Base-by-base conservation (phyloP, 179 eudicot genomes). In the Silene coronaria region DNA sequence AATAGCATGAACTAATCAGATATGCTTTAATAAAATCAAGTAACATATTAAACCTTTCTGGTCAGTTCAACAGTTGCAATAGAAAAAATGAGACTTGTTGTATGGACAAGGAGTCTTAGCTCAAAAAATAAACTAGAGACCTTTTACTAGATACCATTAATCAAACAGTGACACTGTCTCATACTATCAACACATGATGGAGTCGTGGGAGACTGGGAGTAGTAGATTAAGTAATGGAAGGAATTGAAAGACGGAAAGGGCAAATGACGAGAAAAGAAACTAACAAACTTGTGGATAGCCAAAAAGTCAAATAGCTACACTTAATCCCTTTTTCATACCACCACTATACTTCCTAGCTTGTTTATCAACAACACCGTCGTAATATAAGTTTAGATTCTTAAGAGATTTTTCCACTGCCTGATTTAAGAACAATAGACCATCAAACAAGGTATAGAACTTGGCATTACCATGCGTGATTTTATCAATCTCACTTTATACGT, bases 261-360 rank as follows among this genome's bases (percentile, higher is more conserved):
- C 2, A 64, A 7, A 62, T 48, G 46, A 30, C 6, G 28, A 1
- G 1, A 65, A 36, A 48, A 64, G 51, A 27, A 85, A 89, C 45
- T 38, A 38, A 38, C 45, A 11, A 38, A 38, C 93, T 84, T 88
- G 87, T 63, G 97, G 97, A 81, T 89, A 83, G 16, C 97, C 91
- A 76, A 91, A 86, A 1, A 91, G 85, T 45, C 94, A 84, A 77
- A 89, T 88, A 48, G 97, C 97, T 17, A 91, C 93, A 76, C 97
- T 89, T 32, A 91, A 90, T 79, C 97, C 84, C 85, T 95, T 88
- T 77, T 87, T 89, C 97, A 91, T 90, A 9, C 95, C 97, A 61
- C 92, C 92, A 76, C 91, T 89, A 53, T 87, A 91, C 72, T 86
- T 87, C 22, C 91, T 85, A 74, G 88, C 86, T 77, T 76, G 82